phyloP scores from a whole-genome alignment of 345 rosid species.

The Eucalyptus virginea region DNA sequence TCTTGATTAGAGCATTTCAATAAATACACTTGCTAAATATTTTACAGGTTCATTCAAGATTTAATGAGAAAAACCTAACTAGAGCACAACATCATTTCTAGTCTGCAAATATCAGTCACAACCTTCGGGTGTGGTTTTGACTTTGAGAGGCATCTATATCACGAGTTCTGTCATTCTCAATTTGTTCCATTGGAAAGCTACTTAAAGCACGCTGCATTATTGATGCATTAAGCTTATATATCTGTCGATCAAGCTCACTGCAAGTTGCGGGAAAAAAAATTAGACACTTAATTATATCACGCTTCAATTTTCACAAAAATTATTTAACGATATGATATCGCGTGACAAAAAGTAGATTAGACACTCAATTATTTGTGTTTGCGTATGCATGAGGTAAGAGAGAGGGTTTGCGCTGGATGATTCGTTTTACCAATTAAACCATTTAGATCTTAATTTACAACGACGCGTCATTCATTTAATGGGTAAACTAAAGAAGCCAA shows the following conservation, averaged over 20 bases:
- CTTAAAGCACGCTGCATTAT: background rate
- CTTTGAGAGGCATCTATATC: background rate
- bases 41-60: background rate
- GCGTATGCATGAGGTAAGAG: background rate
- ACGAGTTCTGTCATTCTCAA: background rate
- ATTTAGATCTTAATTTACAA: background rate
- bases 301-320: background rate
- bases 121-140: background rate
- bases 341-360: background rate
- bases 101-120: background rate
- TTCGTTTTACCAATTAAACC: background rate
- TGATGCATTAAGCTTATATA: background rate
- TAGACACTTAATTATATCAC: background rate
- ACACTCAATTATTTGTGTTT: background rate
- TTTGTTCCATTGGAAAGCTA: background rate
- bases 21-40: background rate
- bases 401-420: background rate
- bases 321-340: background rate
- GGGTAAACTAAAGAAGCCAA: background rate
- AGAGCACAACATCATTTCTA: background rate
- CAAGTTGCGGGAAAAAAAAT: background rate
- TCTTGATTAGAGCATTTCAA: background rate
- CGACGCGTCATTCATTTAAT: background rate
- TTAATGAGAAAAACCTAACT: background rate
- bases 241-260: background rate